phyloP scores from a whole-genome alignment of 768 basidiomycete species.

The Suillus spraguei region DNA sequence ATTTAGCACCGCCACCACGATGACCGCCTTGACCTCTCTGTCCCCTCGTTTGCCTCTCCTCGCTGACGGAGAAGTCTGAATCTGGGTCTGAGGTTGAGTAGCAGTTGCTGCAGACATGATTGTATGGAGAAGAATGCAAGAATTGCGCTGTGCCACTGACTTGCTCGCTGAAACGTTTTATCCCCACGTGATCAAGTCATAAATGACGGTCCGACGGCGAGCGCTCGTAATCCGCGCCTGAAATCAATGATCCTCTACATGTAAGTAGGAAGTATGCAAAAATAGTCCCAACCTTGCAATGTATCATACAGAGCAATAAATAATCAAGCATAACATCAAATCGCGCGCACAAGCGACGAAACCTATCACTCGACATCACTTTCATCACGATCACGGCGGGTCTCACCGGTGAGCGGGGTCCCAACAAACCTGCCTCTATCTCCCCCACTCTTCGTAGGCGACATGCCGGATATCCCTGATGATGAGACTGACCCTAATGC shows the following conservation, averaged over 20 bases:
- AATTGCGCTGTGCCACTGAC: neutral
- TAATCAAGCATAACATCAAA: neutral
- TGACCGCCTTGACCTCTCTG: constrained; percentile 18
- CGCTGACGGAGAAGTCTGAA: neutral
- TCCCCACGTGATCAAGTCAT: constrained; percentile 10
- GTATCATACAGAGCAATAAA: neutral
- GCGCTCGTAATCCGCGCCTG: neutral
- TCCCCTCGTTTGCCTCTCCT: constrained; percentile 18
- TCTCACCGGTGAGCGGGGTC: neutral
- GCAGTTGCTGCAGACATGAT: constrained; percentile 25
- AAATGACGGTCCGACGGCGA: neutral
- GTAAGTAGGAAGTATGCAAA: neutral
- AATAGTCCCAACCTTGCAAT: neutral
- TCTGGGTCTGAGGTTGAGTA: constrained; percentile 16
- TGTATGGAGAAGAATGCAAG: neutral
- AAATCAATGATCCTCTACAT: neutral
- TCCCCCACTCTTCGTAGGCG: neutral
- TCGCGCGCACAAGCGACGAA: neutral
- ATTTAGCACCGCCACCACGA: constrained; percentile 22
- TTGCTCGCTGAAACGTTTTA: neutral
- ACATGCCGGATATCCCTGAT: constrained; percentile 12
- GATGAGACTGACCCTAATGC: neutral
- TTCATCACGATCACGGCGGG: constrained; percentile 13
- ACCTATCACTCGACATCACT: constrained; percentile 26
- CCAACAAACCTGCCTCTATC: neutral